Evolutionary conservation across 108 stramenopile species (phyloP), one percentile per base, ranked within the genome.

Genomic region (Cyclotella baltica): DNA sequence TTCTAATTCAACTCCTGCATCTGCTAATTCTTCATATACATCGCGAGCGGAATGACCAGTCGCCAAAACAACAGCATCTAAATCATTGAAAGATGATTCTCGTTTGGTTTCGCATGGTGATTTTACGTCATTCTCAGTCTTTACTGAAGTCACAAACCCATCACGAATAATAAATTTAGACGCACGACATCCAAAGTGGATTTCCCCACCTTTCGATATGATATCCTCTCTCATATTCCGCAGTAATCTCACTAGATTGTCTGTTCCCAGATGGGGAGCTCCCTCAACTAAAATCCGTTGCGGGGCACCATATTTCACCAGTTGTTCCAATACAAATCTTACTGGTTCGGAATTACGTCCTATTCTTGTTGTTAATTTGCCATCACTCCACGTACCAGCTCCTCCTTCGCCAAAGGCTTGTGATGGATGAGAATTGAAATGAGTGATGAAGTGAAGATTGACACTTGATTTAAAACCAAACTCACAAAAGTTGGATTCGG

Each of bases 321-420:
- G 78, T 8, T 87, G 90, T 67, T 92, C 86, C 55, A 98, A 75
- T 0, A 97, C 94, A 70, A 53, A 84, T 22, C 97, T 62, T 11
- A 77, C 76, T 11, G 70, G 73, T n/a, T 84, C 85, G n/a, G 82
- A 81, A 70, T 97, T 97, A 46, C 91, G 76, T 35, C 97, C 97
- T 56, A 96, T 96, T 20, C 98, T 75, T 19, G 98, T 98, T 16
- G 98, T 98, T 1, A 98, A 89, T 57, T 98, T 98, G 18, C 98
- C 98, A 79, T 98, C 98, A 58, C 89, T 91, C 96, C 96, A 98
- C 0, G 97, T 98, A 20, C 98, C 98, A 36, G 98, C 98, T 35
- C 98, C 98, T 43, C 98, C 98, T 81, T 98, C 98, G 1, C 98
- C 98, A 74, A 95, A 98, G 38, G 90, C 56, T 57, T 25, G 23